phyloP scores from a whole-genome alignment of 2,329 filamentous ascomycete species.

The Cladosporium sphaerospermum region DNA sequence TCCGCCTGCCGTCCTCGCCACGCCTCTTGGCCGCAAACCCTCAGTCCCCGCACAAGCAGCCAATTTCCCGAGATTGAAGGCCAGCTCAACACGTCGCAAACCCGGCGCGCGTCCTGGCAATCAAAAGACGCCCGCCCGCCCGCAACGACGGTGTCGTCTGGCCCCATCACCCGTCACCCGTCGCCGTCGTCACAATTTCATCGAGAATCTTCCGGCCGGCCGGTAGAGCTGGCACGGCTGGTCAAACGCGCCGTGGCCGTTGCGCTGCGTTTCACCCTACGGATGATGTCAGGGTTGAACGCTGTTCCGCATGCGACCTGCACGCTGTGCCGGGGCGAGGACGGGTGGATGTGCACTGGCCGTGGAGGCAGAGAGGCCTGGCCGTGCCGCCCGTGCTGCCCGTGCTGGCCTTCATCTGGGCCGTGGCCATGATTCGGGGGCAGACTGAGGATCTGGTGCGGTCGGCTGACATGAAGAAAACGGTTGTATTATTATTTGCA shows the following conservation, averaged over 20 bases:
- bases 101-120: slow-evolving; percentile 5
- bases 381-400: no score
- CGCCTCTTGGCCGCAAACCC: background rate
- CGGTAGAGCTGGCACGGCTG: background rate
- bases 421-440: no score
- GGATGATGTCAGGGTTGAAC: background rate
- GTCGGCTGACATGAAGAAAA: no score
- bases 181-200: background rate
- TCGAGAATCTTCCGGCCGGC: background rate
- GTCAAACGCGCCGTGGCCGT: background rate
- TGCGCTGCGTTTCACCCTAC: background rate
- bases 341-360: no score
- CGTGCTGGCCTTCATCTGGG: no score
- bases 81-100: background rate
- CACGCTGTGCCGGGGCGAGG: background rate
- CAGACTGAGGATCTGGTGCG: no score
- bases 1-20: background rate
- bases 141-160: slow-evolving; percentile 1
- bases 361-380: no score
- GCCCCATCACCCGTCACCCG: background rate
- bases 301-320: background rate
- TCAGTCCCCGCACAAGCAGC: background rate
- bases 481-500: no score
- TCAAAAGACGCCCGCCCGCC: slow-evolving; percentile 1
- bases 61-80: slow-evolving; percentile 9